Evolutionary conservation across 1,139 yeast species (phyloP), one percentile per base, ranked within the genome.

Genomic region (Pneumocystis sp.): DNA sequence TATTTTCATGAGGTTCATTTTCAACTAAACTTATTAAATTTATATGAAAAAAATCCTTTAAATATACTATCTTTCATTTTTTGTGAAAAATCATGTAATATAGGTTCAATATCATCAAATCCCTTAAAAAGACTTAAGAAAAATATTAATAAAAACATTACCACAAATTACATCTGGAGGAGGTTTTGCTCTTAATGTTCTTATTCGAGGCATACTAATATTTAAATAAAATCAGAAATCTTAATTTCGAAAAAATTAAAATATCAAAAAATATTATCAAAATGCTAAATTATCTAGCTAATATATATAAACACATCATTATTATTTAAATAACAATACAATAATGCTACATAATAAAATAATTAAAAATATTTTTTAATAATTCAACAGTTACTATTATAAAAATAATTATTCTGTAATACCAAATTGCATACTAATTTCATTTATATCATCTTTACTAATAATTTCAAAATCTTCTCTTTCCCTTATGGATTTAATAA

Each of bases 21-120:
- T 68, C 70, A 25, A 62, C 64, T 61, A 25, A 39, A 25, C 37
- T 25, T n/a, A 64, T 57, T 50, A 50, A 60, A 34, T 63, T 21
- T 7, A 59, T 21, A 21, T 10, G 19, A 12, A 57, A 34, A 17
- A 6, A 37, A 45, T 25, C 25, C 40, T 57, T 35, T 29, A 21
- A 21, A 70, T 73, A 83, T 86, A 4, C 85, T 83, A 40, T 81
- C 84, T 73, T 84, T 85, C 67, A 89, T 77, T 68, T 83, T 82
- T 34, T 77, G 77, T 40, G 81, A 83, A 69, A 86, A 85, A 68
- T 86, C 86, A 12, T 75, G 75, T n/a, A 90, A 72, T 0, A 91
- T 85, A 0, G 88, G 85, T 69, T 84, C 84, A n/a, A 89, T 81
- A 69, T 84, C 85, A 1, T 80, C 81, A 73, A 81, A 89, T 1